Base-by-base conservation (phyloP, 1,139 yeast species). In the Candida sp. region DNA sequence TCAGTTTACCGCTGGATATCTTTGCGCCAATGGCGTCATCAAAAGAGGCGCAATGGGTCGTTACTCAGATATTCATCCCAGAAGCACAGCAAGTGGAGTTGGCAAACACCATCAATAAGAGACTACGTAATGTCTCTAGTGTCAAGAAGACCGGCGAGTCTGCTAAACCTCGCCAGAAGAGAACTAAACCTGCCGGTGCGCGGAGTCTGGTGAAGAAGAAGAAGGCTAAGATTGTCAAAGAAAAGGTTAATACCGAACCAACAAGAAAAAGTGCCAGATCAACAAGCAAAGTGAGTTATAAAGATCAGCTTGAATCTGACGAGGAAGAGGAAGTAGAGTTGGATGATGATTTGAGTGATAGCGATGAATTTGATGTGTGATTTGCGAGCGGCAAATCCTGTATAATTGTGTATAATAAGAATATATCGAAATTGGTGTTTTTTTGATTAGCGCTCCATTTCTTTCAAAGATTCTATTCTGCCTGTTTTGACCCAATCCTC, bases 401-500 rank as follows among this genome's bases (percentile, higher is more conserved):
- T 37, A 23, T 37, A 37, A 9, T 5, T 37, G 25, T 17, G 12
- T 23, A 8, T 22, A 35, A 7, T 22, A 37, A 23, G 7, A 37
- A 9, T 22, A 23, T 17, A 17, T 17, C 17, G 17, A 17, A 17
- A 17, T 17, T 17, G 17, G 17, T 17, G 17, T 17, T 17, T 17
- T 17, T 17, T 17, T 17, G 17, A 17, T 17, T 17, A 17, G 17
- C 17, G 17, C 17, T 72, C 82, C 89, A 86, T 81, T 45, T 71
- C 78, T 43, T 81, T 84, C 50, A 86, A 73, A 9, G 76, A 57
- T 38, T 77, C 75, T 7, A 87, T 63, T 6, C 58, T 68, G 2
- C 85, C 84, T 0, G 68, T 69, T 7, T 63, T 62, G 17, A 67
- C 58, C 87, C 93, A 90, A 46, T 90, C 96, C 58, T 92, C 97